Base-by-base conservation (phyloP, 805 yeast genomes). In the Candida arabinofermentans region DNA sequence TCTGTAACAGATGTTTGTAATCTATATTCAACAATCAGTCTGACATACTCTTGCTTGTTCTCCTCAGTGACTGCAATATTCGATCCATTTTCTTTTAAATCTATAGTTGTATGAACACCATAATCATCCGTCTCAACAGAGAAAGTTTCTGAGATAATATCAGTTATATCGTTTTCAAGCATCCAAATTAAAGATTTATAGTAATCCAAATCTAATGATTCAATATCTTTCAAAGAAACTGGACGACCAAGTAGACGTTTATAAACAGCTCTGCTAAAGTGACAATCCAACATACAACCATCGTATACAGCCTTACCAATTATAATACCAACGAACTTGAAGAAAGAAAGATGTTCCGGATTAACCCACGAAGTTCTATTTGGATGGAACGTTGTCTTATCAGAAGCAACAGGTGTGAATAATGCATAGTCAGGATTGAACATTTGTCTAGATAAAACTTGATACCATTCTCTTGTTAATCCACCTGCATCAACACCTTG, bases 401-500 rank as follows among this genome's bases (percentile, higher is more conserved):
- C 98, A 7, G 95, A 78, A 0, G 95, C 86, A 34, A 89, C 96
- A 0, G 98, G 96, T 1, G 84, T 71, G 59, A 91, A 93, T 47
- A 93, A 67, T 0, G 96, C 97, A 66, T 89, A 89, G 55, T 88
- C 96, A 0, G 98, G 95, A 59, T 91, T 89, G 66, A 93, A 88
- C 87, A 93, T 90, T 60, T 91, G 97, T 47, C 96, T 73, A 0
- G 96, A 81, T 36, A 93, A 65, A 5, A 90, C 96, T 59, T 90
- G 97, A 57, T 83, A 90, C 99, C 99, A 93, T 61, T 93, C 99
- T 56, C 99, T 73, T 0, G 97, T 86, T 13, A 93, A 82, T 31
- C 99, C 99, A 51, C 99, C 99, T 3, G 96, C 99, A 70, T 93
- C 99, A 37, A 93, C 86, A 51, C 98, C 99, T 41, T 84, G 84